phyloP scores from a whole-genome alignment of 371 early-diverging fungal genomes.

The Dipsacomyces acuminosporus region DNA sequence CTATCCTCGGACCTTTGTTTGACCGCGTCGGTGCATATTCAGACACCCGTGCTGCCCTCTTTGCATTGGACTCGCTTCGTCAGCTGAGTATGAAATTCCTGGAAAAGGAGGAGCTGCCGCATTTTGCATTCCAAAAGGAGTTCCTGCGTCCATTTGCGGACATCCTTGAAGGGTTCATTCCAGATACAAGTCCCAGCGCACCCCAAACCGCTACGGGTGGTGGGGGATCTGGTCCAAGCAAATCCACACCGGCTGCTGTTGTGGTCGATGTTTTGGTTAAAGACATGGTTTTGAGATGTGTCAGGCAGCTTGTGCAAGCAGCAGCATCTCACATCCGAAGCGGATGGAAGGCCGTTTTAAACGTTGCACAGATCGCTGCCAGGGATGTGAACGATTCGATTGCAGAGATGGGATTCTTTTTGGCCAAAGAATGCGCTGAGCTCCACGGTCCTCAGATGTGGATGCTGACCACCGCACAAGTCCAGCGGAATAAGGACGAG shows the following conservation, averaged over 20 bases:
- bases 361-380: slow-evolving; percentile 75
- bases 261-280: slow-evolving; percentile 64
- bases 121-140: slow-evolving; percentile 95
- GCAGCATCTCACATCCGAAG: slow-evolving; percentile 69
- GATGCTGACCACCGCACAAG: slow-evolving; percentile 10
- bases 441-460: slow-evolving; percentile 41
- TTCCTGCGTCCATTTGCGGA: slow-evolving; percentile 88
- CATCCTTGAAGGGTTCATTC: slow-evolving; percentile 66
- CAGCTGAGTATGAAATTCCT: slow-evolving; percentile 93
- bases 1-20: slow-evolving; percentile 84
- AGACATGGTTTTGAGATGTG: slow-evolving; percentile 87
- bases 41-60: slow-evolving; percentile 81
- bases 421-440: slow-evolving; percentile 40
- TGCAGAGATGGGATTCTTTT: slow-evolving; percentile 47
- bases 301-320: slow-evolving; percentile 85
- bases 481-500: neutral
- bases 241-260: neutral
- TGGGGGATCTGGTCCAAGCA: neutral
- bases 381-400: slow-evolving; percentile 59
- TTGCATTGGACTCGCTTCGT: slow-evolving; percentile 87
- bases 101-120: slow-evolving; percentile 88
- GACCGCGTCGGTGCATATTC: slow-evolving; percentile 87
- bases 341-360: slow-evolving; percentile 88
- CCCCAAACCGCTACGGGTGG: neutral
- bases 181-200: slow-evolving; percentile 40